Evolutionary conservation across 23 red algal species (phyloP), one percentile per base, ranked within the genome.

Genomic region (Cyanidium caldarium): DNA sequence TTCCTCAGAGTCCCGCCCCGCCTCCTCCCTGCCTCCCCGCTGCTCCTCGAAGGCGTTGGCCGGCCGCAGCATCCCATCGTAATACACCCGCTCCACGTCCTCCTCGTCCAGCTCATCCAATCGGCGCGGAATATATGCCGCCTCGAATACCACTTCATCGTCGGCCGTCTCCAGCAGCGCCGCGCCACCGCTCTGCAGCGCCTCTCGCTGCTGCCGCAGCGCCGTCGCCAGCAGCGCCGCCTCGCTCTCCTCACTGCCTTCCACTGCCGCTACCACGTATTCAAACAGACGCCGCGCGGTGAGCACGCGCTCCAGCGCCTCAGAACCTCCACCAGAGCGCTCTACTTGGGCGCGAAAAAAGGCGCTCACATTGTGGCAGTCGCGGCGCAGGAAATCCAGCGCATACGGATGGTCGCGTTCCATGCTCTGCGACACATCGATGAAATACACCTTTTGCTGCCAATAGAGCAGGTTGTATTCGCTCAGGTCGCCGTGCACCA

Each of bases 381-480:
- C 90, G 25, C 84, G 68, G 15, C 82, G 40, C 25, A 95, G 58
- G 65, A 95, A 95, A 70, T 87, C 80, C 35, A 85, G 68, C 28
- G 85, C 85, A 57, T 79, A 75, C 26, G 90, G 90, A 70, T 95
- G 90, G 65, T 95, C 90, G 25, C 68, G 72, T 61, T 95, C 90
- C 17, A 95, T 82, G 72, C 77, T 83, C 65, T 95, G 90, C 40
- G 80, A 86, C 2, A 95, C 90, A 79, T 95, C 90, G 34, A 95
- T 87, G 25, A 95, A 41, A 17, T 87, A 65, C 16, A 87, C 77
- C 31, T 78, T 33, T 2, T 73, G 43, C 13, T 84, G 71, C 65
- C 75, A 65, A 41, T 85, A 84, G 72, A 95, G 38, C 58, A 95
- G 67, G 68, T 95, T 95, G 44, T 87, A 95, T 34, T 87, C 83